Base-by-base conservation (phyloP, 495 filamentous ascomycete species). In the Gamarada debralockiae region DNA sequence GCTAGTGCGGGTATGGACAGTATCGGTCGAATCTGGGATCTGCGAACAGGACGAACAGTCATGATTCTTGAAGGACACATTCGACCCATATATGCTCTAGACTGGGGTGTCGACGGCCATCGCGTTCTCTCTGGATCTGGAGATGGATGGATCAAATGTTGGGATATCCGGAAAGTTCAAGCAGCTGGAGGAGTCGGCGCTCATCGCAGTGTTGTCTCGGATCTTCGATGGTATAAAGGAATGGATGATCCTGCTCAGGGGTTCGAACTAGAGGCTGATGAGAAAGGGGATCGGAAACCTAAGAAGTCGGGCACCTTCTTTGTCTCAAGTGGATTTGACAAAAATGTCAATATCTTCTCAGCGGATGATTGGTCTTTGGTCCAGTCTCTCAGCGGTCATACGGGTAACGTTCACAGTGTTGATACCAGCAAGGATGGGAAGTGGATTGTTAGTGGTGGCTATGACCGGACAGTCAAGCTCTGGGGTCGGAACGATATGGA, bases 61-160 rank as follows among this genome's bases (percentile, higher is more conserved):
- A 97, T 96, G 91, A 87, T 97, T 48, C 76, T 98, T 3, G 90
- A 97, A 59, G 89, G 88, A 2, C 92, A 97, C 59, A 92, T 97
- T 63, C 85, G 90, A 33, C 91, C 95, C 17, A 95, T 99, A 41
- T 90, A 92, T 55, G 91, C 83, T 1, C 70, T 97, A 14, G 92
- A 96, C 64, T 99, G 93, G 93, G 84, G 87, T 43, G 77, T 83
- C 0, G 95, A 99, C 61, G 91, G 91, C 1, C 85, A 95, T 64
- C 83, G 93, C 7, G 83, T 97, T 14, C 73, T 97, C 5, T 87
- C 89, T 6, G 91, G 91, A 1, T 90, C 88, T n/a, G 91, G 82
- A 1, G 93, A 99, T 63, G 93, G 92, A 4, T 96, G 92, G 80
- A 84, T 93, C 50, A 97, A 97, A 66, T 95, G 92, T 71, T 99